phyloP scores from a whole-genome alignment of 2,329 filamentous ascomycete species.

The Fusarium xyrophilum region DNA sequence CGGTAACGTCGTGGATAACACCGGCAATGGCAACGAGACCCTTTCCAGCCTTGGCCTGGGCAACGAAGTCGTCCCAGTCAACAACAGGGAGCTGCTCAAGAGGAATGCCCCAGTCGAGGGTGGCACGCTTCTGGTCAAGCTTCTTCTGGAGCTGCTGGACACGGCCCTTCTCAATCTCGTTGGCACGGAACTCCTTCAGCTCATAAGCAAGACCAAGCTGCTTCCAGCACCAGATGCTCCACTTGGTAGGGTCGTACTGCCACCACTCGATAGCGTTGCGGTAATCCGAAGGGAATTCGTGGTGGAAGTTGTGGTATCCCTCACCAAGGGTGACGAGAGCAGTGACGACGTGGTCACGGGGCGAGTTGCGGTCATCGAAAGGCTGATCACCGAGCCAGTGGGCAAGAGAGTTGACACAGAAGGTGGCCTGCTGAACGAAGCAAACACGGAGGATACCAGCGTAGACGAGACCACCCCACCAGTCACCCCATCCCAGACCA shows the following conservation, averaged over 20 bases:
- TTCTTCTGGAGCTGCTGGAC: conserved; percentile 92
- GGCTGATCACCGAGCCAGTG: conserved; percentile 93
- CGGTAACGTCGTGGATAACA: conserved; percentile 83
- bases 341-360: conserved; percentile 86
- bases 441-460: conserved; percentile 85
- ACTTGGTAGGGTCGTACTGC: conserved; percentile 92
- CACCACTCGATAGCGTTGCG: conserved; percentile 90
- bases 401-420: conserved; percentile 90
- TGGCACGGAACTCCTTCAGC: conserved; percentile 88
- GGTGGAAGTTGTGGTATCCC: conserved; percentile 95
- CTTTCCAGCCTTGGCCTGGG: conserved; percentile 76
- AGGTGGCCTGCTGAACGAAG: conserved; percentile 90
- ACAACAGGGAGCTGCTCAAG: conserved; percentile 86
- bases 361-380: conserved; percentile 91
- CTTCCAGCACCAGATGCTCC: conserved; percentile 86
- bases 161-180: conserved; percentile 92
- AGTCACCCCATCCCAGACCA: conserved; percentile 82
- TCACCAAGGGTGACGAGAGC: conserved; percentile 85
- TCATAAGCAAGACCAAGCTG: conserved; percentile 83
- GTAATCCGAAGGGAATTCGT: conserved; percentile 93
- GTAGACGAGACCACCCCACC: conserved; percentile 82
- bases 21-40: conserved; percentile 80
- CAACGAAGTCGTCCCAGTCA: conserved; percentile 85
- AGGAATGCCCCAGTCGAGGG: conserved; percentile 85
- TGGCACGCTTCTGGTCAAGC: conserved; percentile 83